Evolutionary conservation across 176 grass and related monocot genomes (phyloP).

Genomic region (Sorghum bicolor): DNA sequence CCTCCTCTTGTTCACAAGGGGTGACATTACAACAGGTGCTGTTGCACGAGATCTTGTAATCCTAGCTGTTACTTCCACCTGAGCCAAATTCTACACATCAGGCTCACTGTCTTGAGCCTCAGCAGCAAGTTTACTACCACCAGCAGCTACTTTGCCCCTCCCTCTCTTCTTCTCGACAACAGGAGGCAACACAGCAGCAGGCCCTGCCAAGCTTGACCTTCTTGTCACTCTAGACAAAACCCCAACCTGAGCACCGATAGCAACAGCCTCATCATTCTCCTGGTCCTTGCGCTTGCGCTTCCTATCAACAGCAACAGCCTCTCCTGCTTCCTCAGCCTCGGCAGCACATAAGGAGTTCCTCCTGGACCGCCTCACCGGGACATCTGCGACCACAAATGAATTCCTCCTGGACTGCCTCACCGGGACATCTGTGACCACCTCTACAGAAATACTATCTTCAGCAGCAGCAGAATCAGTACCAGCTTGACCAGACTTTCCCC

Average conservation of each 20-base stretch:
- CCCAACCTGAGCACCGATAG: neutral
- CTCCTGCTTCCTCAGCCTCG: neutral
- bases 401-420: slow-evolving; percentile 11
- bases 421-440: neutral
- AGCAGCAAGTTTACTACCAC: neutral
- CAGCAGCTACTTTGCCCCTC: neutral
- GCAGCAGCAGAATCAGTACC: neutral
- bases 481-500: neutral
- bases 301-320: neutral
- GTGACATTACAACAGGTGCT: neutral
- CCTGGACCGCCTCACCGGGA: neutral
- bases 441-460: neutral
- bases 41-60: slow-evolving; percentile 11
- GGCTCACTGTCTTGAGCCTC: neutral
- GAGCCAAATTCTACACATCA: neutral
- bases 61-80: slow-evolving; percentile 4
- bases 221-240: slow-evolving; percentile 26
- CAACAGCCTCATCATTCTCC: neutral
- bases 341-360: neutral
- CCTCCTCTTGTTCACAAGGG: slow-evolving; percentile 28
- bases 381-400: neutral
- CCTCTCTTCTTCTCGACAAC: slow-evolving; percentile 26
- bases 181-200: neutral
- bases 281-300: slow-evolving; percentile 22
- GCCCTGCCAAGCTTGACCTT: neutral